Base-by-base conservation (phyloP, 2,329 filamentous ascomycete genomes). In the Fonsecaea multimorphosa region DNA sequence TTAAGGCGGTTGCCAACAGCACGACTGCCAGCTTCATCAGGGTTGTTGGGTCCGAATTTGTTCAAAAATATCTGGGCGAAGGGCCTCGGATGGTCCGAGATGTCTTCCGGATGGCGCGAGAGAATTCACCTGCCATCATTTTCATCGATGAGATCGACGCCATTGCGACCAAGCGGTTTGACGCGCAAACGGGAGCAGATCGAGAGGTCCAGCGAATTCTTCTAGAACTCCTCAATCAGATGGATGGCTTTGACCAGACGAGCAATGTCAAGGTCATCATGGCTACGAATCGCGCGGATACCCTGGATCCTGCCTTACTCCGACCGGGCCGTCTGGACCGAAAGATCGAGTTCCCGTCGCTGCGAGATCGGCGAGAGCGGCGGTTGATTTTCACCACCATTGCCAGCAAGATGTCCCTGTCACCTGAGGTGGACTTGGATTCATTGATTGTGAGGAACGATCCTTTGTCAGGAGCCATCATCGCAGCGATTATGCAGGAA, bases 261-360 rank as follows among this genome's bases (percentile, higher is more conserved):
- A 91, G 92, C 78, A 99, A 99, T 80, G 95, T 99, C 81, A 99
- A 99, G 84, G 95, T 99, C 78, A 99, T 99, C 82, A 99, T 99
- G 95, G 95, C 95, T 72, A 99, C 95, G 72, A 99, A 99, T 84
- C 91, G 95, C 78, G 94, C 95, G 71, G 95, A 98, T 79, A 99
- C 95, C 6, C 86, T 99, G 71, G 95, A 99, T 77, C 95, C 95
- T 16, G 95, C 95, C 49, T 86, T 99, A 68, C 87, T 99, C 68
- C 92, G 95, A 74, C 95, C 95, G 34, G 95, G 95, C 72, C 93
- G 95, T 83, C 85, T 99, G 65, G 95, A 99, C 80, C 87, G 95
- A 76, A 99, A 99, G 86, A 99, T 99, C 72, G 95, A 99, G 80
- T 99, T 99, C 80, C 95, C 95, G n/a, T 93, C 87, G 67, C 86